These are phyloP conservation scores for Fistulinella cinereoalba DNA, from an alignment of 1,284 basidiomycete species.

Conservation along the genomic window DNA sequence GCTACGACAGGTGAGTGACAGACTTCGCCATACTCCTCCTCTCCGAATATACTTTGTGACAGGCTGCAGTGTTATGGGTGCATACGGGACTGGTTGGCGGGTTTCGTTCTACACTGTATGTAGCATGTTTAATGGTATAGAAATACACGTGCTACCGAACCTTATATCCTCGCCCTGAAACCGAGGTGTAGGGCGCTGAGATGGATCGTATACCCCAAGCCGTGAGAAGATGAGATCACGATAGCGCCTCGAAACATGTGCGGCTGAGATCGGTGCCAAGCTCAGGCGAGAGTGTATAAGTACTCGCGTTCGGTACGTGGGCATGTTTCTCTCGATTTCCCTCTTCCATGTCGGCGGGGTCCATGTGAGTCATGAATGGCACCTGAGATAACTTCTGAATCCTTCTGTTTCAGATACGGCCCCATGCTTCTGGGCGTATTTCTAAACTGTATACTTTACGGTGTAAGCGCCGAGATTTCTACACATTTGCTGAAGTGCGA, in stretches of 20 bases:
- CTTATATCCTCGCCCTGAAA: too few relatives aligned
- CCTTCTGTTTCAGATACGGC: constrained; percentile 35
- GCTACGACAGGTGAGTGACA: too few relatives aligned
- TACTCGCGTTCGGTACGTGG: neutral
- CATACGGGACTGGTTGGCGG: too few relatives aligned
- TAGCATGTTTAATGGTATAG: too few relatives aligned
- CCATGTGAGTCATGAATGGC: neutral
- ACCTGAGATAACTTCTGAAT: neutral
- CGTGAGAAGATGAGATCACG: too few relatives aligned
- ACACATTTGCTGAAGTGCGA: neutral
- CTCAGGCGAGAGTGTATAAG: constrained; percentile 1
- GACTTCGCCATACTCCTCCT: too few relatives aligned
- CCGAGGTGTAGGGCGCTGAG: neutral
- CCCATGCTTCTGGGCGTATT: constrained; percentile 46
- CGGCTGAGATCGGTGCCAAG: neutral
- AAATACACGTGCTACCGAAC: too few relatives aligned
- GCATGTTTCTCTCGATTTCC: neutral
- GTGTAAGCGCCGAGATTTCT: constrained; percentile 31
- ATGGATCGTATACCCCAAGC: neutral
- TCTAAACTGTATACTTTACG: constrained; percentile 48
- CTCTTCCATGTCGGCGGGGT: constrained; percentile 3
- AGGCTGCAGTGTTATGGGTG: too few relatives aligned
- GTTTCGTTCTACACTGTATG: too few relatives aligned
- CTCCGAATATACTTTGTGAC: too few relatives aligned
- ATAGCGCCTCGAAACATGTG: neutral